Evolutionary conservation across 2,329 filamentous ascomycete genomes (phyloP), one percentile per base, ranked within the genome.

Genomic region (Fusarium coicis): DNA sequence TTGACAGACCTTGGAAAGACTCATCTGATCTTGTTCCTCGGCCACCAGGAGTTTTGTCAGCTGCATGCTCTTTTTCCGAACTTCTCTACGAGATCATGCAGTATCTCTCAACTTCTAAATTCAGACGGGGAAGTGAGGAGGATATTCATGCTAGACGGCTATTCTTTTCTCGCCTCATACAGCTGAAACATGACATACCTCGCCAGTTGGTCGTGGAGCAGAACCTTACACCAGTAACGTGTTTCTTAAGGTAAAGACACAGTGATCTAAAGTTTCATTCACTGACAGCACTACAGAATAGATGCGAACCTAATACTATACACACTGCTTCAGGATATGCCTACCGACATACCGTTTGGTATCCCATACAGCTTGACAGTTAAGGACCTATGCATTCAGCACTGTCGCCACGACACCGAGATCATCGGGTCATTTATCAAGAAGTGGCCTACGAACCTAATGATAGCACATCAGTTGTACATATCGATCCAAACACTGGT

Each of bases 81-180:
- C 50, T 62, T 36, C 34, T 57, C 10, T 62, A 62, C 4, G 52
- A 62, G 34, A 36, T 39, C 12, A 62, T 62, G 59, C 40, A 44
- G 21, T 62, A 62, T 28, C 18, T 57, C 16, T 57, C 59, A 4
- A 19, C 40, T 14, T 46, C 50, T 7, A 44, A 12, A 2, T 16
- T 16, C 4, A 23, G 26, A 4, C 40, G 21, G 9, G 39, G 52
- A 5, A 26, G 59, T 12, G 50, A 62, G 2, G 32, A 30, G 12
- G 59, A 57, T 44, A 39, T 57, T n/a, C 32, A 57, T 28, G 19
- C 43, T 23, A 62, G 52, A 19, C 30, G 39, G 6, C 18, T 57
- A 2, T 62, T 62, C 21, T 62, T 46, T 46, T 62, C 59, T 19
- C 34, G 40, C 12, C 50, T 62, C 10, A 36, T 26, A 32, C 59